A percentile compares a stretch with the other conserved stretches of the same genome.
Conservation (phyloP, 2,329 filamentous ascomycete genomes). For the Fusarium sarcochroum region DNA sequence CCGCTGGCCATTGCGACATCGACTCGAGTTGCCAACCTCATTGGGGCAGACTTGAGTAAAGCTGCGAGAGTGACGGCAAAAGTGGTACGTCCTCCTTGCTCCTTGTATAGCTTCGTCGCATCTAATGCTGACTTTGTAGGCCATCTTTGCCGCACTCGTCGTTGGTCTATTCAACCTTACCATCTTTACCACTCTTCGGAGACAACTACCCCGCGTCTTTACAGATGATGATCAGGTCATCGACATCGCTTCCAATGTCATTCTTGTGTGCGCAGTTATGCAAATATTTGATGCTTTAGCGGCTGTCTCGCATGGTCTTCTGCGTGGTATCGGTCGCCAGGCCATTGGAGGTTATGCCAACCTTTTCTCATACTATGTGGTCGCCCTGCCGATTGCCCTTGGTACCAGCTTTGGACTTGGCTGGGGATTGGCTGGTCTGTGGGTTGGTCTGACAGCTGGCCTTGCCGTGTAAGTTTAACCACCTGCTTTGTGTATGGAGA, state of each 20-base stretch:
- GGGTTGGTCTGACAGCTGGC: slow-evolving; percentile 82
- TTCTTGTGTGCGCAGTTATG: slow-evolving; percentile 86
- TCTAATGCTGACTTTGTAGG: slow-evolving; percentile 45
- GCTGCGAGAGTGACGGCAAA: slow-evolving; percentile 83
- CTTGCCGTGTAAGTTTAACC: slow-evolving; percentile 67
- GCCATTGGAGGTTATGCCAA: slow-evolving; percentile 90
- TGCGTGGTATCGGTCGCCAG: slow-evolving; percentile 87
- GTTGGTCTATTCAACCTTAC: slow-evolving; percentile 83
- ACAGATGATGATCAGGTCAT: slow-evolving; percentile 78
- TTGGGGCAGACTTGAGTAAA: slow-evolving; percentile 83
- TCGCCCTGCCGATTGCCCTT: slow-evolving; percentile 87
- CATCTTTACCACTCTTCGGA: slow-evolving; percentile 75
- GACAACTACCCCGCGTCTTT: slow-evolving; percentile 80
- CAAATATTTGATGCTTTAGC: slow-evolving; percentile 89
- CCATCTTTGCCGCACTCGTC: slow-evolving; percentile 72
- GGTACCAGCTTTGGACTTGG: slow-evolving; percentile 79
- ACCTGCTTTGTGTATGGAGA: fast-evolving
- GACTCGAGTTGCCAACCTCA: slow-evolving; percentile 89
- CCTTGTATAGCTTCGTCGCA: background rate
- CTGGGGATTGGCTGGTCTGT: slow-evolving; percentile 84
- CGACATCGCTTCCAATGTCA: slow-evolving; percentile 72
- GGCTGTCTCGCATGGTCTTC: slow-evolving; percentile 82
- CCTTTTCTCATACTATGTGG: slow-evolving; percentile 85
- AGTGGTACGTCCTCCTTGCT: slow-evolving; percentile 65
- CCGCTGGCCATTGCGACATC: slow-evolving; percentile 88